Base-by-base conservation (phyloP, 2,329 filamentous ascomycete genomes). In the Lachnellula occidentalis region DNA sequence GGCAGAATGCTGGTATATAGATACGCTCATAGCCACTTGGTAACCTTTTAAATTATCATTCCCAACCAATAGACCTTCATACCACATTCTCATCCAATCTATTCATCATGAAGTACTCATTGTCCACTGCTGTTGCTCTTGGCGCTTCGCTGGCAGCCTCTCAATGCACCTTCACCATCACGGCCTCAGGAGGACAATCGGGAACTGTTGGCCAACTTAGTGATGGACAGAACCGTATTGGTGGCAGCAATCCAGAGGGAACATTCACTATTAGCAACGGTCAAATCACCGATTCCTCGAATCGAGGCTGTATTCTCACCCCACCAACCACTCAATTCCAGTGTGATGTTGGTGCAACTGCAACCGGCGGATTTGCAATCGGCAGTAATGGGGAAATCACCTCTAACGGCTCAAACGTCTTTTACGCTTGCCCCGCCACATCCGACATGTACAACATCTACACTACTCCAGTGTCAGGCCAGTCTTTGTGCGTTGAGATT, bases 171-270 rank as follows among this genome's bases (percentile, higher is more conserved):
- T 82, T 85, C 69, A 71, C 75, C 55, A 63, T 84, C 27, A 73
- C 71, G 7, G 76, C 78, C 15, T 71, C 71, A 46, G 78, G 78
- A 15, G 72, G 69, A 54, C 70, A 71, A 21, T 72, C 74, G 37
- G 81, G 82, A 11, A 64, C 71, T 6, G 70, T 87, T 41, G 82
- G 80, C 15, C 78, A 87, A 65, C 73, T 87, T 37, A 63, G 57
- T 51, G 80, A 84, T 66, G 85, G 85, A 12, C 83, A 87, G 70
- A 78, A 76, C 63, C 76, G 81, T 41, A 74, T 83, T 45, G 77
- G 79, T 34, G 77, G 78, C 45, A 70, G 69, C 34, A 67, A 79
- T 8, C 58, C 70, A 9, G 64, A 73, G 46, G 76, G 74, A 14
- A 71, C 76, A 9, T 86, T 79, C 65, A 83, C 76, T 55, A 74